phyloP scores from a whole-genome alignment of 1,284 basidiomycete species.

The Sanguinoderma infundibulare region DNA sequence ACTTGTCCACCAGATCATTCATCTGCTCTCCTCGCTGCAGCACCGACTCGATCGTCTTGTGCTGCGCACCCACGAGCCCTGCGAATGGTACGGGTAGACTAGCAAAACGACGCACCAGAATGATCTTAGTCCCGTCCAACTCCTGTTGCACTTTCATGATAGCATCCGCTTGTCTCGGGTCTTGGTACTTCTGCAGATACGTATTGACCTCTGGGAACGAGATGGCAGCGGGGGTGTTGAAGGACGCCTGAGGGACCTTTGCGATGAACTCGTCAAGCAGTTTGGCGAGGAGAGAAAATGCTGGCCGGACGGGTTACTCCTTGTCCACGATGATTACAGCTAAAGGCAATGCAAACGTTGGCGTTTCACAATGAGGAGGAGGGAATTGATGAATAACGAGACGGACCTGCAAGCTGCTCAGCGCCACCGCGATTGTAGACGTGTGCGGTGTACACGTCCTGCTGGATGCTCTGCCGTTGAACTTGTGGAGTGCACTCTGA shows the following conservation, averaged over 20 bases:
- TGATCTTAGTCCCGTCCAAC: conserved; percentile 98
- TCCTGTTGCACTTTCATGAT: conserved; percentile 99
- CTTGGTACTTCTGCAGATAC: conserved; percentile 95
- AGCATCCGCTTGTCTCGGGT: conserved; percentile 96
- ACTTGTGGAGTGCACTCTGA: conserved; percentile 88
- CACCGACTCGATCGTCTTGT: conserved; percentile 99
- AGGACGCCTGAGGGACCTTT: conserved; percentile 76
- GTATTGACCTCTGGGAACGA: conserved; percentile 75
- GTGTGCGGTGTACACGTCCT: conserved; percentile 94
- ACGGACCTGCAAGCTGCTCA: conserved; percentile 79
- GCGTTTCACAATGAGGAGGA: background rate
- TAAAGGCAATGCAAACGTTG: conserved; percentile 31
- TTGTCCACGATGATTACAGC: conserved; percentile 94
- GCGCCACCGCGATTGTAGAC: conserved; percentile 87
- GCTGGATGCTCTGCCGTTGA: conserved; percentile 92
- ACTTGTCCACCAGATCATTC: conserved; percentile 95
- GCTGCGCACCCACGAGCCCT: conserved; percentile 51
- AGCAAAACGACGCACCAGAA: conserved; percentile 69
- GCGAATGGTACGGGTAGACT: background rate
- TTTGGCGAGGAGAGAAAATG: conserved; percentile 95
- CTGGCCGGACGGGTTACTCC: conserved; percentile 96
- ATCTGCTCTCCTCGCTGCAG: conserved; percentile 96
- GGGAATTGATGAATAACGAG: background rate
- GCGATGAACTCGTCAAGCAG: conserved; percentile 91
- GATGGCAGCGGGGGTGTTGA: conserved; percentile 63